These are phyloP conservation scores for Kuraishia piskuri DNA, from an alignment of 805 yeast species.

Conservation along the genomic window DNA sequence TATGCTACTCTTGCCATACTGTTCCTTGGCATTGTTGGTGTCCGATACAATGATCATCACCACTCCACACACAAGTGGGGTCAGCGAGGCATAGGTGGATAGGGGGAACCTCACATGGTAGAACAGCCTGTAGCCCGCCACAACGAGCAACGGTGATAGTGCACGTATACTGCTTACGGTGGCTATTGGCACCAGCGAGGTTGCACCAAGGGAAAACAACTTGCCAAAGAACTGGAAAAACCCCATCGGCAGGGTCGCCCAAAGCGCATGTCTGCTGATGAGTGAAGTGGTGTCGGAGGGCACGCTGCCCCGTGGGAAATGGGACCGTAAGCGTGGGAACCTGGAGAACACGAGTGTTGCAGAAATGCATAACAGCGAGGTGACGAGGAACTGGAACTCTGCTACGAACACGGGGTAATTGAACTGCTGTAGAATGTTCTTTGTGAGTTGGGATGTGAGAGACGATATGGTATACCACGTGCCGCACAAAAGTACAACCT, in stretches of 20 bases:
- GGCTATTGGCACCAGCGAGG: constrained; percentile 84
- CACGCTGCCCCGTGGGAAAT: constrained; percentile 47
- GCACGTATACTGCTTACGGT: constrained; percentile 92
- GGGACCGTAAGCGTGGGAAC: not conserved
- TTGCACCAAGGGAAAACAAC: constrained; percentile 82
- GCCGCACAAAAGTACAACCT: constrained; percentile 35
- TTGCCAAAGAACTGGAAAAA: constrained; percentile 90
- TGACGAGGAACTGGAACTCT: constrained; percentile 52
- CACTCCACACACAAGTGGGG: constrained; percentile 79
- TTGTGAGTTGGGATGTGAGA: constrained; percentile 57
- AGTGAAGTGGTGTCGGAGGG: constrained; percentile 25
- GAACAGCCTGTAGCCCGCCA: constrained; percentile 58
- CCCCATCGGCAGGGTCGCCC: constrained; percentile 93
- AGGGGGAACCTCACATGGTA: constrained; percentile 49
- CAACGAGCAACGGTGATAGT: constrained; percentile 82
- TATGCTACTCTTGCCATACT: constrained; percentile 9
- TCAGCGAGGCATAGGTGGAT: constrained; percentile 68
- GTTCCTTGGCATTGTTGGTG: constrained; percentile 10
- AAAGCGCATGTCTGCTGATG: constrained; percentile 19
- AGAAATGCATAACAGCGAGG: constrained; percentile 24
- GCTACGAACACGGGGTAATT: constrained; percentile 58
- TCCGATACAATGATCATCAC: constrained; percentile 64
- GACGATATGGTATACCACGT: constrained; percentile 59
- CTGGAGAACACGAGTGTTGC: not conserved
- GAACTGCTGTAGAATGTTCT: constrained; percentile 42